Evolutionary conservation across 2,329 filamentous ascomycete genomes (phyloP).

Genomic region (Paracamarosporium sp.): DNA sequence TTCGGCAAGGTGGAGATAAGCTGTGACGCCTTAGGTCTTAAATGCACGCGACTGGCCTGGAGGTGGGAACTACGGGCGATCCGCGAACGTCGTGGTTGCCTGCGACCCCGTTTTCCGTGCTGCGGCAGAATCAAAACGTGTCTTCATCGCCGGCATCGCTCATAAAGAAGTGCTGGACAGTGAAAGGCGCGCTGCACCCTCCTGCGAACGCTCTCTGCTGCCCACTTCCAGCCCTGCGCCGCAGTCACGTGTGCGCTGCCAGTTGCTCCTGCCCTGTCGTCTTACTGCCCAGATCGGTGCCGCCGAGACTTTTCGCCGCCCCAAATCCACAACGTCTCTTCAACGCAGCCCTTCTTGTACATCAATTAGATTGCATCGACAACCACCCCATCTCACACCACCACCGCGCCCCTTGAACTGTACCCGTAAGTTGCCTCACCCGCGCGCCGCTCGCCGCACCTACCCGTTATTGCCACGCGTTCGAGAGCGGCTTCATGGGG

Average conservation of each 20-base stretch:
- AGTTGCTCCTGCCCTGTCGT: constrained; percentile 28
- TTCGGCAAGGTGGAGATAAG: constrained; percentile 1
- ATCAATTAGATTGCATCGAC: constrained; percentile 49
- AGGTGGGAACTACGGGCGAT: constrained; percentile 3
- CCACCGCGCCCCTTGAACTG: constrained; percentile 44
- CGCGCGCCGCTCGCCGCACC: constrained; percentile 13
- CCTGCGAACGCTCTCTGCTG: constrained; percentile 12
- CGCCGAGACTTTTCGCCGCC: constrained; percentile 28
- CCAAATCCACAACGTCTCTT: constrained; percentile 40
- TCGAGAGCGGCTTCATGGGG: constrained; percentile 16
- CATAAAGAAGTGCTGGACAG: constrained; percentile 23
- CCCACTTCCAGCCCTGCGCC: constrained; percentile 28
- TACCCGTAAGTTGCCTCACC: constrained; percentile 39
- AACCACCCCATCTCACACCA: constrained; percentile 44
- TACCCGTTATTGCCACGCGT: constrained; percentile 20
- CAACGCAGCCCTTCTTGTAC: constrained; percentile 47
- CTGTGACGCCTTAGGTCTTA: constrained; percentile 2
- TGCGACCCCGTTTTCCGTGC: constrained; percentile 25
- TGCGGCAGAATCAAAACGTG: constrained; percentile 37
- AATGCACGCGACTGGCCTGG: constrained; percentile 2
- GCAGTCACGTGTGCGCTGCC: constrained; percentile 35
- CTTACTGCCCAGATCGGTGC: constrained; percentile 27
- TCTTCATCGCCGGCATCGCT: constrained; percentile 26
- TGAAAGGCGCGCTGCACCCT: constrained; percentile 21
- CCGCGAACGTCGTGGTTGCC: constrained; percentile 28